These are phyloP conservation scores for Phytophthora multivora DNA, from an alignment of 352 stramenopile genomes.

Conservation along the genomic window DNA sequence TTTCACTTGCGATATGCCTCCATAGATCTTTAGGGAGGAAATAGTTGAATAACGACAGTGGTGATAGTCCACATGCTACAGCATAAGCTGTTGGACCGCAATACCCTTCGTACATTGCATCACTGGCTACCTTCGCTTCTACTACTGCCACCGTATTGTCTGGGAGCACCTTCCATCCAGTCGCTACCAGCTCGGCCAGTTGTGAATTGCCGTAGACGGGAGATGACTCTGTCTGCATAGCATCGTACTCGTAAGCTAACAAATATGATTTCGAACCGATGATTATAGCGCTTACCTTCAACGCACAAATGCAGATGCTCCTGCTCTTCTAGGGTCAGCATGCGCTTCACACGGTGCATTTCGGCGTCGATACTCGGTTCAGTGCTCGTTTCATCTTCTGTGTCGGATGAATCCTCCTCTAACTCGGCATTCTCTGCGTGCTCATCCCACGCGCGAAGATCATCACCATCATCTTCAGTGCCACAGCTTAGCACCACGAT, in stretches of 20 bases:
- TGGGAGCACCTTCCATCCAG: background rate
- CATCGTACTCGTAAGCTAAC: background rate
- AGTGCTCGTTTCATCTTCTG: background rate
- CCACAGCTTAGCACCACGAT: background rate
- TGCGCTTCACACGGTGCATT: background rate
- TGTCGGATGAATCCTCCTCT: background rate
- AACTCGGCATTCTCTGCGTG: background rate
- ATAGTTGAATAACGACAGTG: background rate
- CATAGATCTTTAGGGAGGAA: constrained; percentile 19
- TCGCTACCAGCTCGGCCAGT: background rate
- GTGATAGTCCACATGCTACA: background rate
- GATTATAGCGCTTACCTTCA: background rate
- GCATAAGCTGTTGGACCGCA: background rate
- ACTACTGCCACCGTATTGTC: background rate
- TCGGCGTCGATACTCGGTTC: background rate
- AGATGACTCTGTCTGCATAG: background rate
- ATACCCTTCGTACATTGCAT: background rate
- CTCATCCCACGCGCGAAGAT: background rate
- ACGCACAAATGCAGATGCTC: background rate
- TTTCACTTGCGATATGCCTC: constrained; percentile 10
- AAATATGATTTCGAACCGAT: background rate
- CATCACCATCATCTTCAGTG: background rate
- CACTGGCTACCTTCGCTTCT: background rate
- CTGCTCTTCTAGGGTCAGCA: background rate
- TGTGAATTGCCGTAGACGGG: background rate